Conservation (phyloP, 257 asterid genomes). For the Petrea volubilis region DNA sequence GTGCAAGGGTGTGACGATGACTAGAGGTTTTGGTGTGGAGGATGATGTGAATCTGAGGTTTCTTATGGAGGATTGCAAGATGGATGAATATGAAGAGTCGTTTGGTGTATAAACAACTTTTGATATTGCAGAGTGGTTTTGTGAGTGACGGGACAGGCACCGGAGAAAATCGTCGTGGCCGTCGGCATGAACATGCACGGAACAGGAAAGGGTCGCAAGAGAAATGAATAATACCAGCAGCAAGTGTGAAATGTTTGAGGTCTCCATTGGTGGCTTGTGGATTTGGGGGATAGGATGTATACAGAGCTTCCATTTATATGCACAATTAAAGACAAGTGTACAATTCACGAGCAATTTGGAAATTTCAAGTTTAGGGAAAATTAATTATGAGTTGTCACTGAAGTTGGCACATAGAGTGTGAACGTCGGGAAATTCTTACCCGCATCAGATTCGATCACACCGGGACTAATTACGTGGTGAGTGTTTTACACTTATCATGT, state of each 20-base stretch:
- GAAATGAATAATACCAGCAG: not conserved
- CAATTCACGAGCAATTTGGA: too few species aligned
- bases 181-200: not conserved
- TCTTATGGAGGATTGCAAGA: not conserved
- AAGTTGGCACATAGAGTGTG: too few species aligned
- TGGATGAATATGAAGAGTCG: not conserved
- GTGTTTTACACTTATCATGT: too few species aligned
- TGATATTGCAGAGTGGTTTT: not conserved
- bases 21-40: not conserved
- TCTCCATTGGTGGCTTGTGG: not conserved
- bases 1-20: not conserved
- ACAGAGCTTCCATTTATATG: not conserved
- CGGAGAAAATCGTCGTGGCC: slow-evolving; percentile 7
- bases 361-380: too few species aligned
- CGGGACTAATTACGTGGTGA: too few species aligned
- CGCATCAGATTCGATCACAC: too few species aligned
- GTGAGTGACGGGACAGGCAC: slow-evolving; percentile 2
- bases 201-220: not conserved
- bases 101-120: not conserved
- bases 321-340: not conserved
- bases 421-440: too few species aligned
- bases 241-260: not conserved
- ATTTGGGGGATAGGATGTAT: not conserved
- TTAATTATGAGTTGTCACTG: too few species aligned
- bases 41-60: not conserved